Percentiles rank a stretch among this genome's conserved stretches.
These are phyloP conservation scores for Dryas integrifolia DNA, from an alignment of 331 rosid genomes.

Conservation along the genomic window DNA sequence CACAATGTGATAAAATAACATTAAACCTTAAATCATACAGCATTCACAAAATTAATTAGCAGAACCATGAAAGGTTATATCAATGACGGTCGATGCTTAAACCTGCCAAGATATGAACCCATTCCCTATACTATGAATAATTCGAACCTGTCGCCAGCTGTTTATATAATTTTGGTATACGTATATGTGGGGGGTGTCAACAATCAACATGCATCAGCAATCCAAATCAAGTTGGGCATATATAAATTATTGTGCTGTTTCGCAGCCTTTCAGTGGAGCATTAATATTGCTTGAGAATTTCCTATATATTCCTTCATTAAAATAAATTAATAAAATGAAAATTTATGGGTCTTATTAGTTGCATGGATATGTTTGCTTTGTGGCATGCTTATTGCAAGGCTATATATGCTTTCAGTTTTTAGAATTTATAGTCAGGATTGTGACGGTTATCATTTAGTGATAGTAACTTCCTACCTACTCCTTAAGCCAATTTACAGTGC, in stretches of 20 bases:
- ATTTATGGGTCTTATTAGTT: neutral
- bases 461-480: conserved; percentile 15
- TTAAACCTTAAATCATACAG: neutral
- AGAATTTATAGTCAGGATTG: neutral
- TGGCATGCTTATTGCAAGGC: neutral
- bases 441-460: neutral
- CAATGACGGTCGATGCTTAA: neutral
- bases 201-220: neutral
- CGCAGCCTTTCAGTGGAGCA: conserved; percentile 9
- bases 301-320: neutral
- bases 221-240: neutral
- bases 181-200: neutral
- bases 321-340: neutral
- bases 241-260: conserved; percentile 1
- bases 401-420: neutral
- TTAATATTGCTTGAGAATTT: neutral
- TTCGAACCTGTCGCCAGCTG: neutral
- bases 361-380: neutral
- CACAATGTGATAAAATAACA: no score
- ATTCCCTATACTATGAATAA: neutral
- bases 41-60: neutral
- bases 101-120: neutral
- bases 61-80: neutral
- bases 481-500: neutral
- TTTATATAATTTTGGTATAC: neutral